Percentiles rank a stretch among this genome's conserved stretches.
phyloP scores from a whole-genome alignment of 2,329 filamentous ascomycete species.

The Incumbomyces delicatus region DNA sequence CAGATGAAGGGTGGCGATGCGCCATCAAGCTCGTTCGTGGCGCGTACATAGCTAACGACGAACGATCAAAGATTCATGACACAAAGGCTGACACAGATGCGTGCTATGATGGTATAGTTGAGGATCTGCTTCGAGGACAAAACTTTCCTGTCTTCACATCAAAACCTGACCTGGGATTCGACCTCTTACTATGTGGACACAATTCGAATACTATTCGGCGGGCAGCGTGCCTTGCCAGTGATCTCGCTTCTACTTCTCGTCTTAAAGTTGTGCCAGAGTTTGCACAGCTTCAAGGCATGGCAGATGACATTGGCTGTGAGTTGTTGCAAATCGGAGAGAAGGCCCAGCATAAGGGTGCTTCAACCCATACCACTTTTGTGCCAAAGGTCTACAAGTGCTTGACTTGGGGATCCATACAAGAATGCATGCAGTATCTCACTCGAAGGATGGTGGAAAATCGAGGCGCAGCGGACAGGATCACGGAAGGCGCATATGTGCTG shows the following conservation, averaged over 20 bases:
- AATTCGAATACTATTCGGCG: conserved; percentile 45
- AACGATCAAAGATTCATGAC: conserved; percentile 36
- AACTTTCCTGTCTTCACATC: conserved; percentile 28
- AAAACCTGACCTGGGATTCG: conserved; percentile 32
- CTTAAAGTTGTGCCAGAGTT: conserved; percentile 45
- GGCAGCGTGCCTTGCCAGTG: conserved; percentile 37
- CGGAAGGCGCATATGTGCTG: conserved; percentile 53
- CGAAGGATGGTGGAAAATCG: conserved; percentile 65
- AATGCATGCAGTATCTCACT: conserved; percentile 52
- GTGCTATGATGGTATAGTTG: conserved; percentile 48
- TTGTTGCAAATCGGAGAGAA: conserved; percentile 28
- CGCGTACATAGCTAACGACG: conserved; percentile 43
- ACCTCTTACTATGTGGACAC: conserved; percentile 51
- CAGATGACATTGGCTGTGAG: conserved; percentile 70
- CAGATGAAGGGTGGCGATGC: conserved; percentile 39
- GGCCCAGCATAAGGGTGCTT: conserved; percentile 13
- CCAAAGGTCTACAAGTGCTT: conserved; percentile 50
- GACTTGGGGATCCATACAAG: conserved; percentile 50
- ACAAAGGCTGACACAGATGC: conserved; percentile 39
- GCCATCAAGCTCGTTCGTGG: conserved; percentile 46
- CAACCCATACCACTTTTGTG: conserved; percentile 14
- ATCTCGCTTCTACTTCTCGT: conserved; percentile 39
- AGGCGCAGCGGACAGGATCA: conserved; percentile 57
- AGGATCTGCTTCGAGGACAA: conserved; percentile 41
- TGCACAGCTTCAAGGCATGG: conserved; percentile 89